Evolutionary conservation across 2,329 filamentous ascomycete species (phyloP).

Genomic region (Trichoderma koningii): DNA sequence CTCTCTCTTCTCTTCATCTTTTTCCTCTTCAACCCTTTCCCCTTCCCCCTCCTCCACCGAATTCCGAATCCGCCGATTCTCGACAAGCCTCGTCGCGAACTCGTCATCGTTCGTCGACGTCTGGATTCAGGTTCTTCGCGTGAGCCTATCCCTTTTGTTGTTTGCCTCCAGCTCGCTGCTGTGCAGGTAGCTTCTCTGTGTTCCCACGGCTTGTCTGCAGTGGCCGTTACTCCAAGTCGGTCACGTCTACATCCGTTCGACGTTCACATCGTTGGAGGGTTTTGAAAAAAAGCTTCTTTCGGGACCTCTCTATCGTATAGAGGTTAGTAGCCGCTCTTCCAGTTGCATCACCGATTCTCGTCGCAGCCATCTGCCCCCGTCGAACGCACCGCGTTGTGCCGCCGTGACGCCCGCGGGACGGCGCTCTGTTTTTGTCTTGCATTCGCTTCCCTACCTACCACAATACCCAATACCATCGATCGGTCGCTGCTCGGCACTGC

Average conservation of each 20-base stretch:
- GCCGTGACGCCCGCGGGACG: neutral
- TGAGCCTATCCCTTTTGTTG: constrained; percentile 36
- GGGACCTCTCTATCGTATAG: constrained; percentile 22
- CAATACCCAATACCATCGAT: neutral
- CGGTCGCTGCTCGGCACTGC: neutral
- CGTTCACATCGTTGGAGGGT: constrained; percentile 25
- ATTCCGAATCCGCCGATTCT: constrained; percentile 43
- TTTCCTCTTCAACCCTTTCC: constrained; percentile 28
- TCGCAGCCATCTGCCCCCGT: neutral
- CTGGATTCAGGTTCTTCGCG: constrained; percentile 37
- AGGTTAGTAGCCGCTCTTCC: constrained; percentile 26
- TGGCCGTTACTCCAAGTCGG: constrained; percentile 21
- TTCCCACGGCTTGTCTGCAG: constrained; percentile 27
- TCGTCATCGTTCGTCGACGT: constrained; percentile 33
- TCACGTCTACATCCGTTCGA: constrained; percentile 25
- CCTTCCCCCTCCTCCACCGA: constrained; percentile 35
- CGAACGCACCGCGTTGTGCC: constrained; percentile 5
- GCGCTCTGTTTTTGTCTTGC: neutral
- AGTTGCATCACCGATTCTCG: neutral
- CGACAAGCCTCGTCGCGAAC: constrained; percentile 42
- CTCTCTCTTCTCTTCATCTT: constrained; percentile 25
- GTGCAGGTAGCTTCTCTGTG: constrained; percentile 34
- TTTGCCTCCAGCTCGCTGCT: constrained; percentile 37
- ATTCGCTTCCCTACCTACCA: neutral
- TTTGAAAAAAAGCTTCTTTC: constrained; percentile 13